Base-by-base conservation (phyloP, 768 basidiomycete genomes). In the Cystofilobasidium macerans region DNA sequence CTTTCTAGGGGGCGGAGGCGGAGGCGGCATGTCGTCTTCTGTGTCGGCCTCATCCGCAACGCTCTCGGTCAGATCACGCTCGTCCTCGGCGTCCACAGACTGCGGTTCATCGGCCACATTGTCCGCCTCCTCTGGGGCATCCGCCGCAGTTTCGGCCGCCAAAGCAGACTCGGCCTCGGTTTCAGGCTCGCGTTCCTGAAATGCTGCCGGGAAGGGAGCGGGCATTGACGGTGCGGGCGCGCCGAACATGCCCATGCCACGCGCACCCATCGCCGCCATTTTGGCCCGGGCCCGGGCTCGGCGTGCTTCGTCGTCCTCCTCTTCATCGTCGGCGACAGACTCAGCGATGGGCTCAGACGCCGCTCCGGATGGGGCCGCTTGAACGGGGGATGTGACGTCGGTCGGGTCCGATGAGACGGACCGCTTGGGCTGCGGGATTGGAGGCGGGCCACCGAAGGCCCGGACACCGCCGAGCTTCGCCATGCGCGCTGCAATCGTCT, bases 401-500 rank as follows among this genome's bases (percentile, higher is more conserved):
- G 28, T 16, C 2, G 51, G 51, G 6, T 54, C 28, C 28, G 62
- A 57, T 14, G 62, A 38, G 12, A 5, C 28, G 32, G 24, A 38
- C n/a, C 30, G 11, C 42, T 40, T 33, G 40, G 40, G 56, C n/a
- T 24, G 36, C 28, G 36, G 47, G 45, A 40, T 5, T 11, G 43
- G 61, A 24, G 61, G 60, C 24, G 66, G 66, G 36, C 54, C 61
- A 18, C 67, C 62, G 38, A 68, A 68, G 22, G 62, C 38, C 12
- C 67, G 22, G 43, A 94, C 85, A 3, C 88, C 89, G 20, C 92
- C 89, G 0, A 95, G 79, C 72, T 85, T 89, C 0, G 91, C 91
- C 91, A 95, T 93, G n/a, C 92, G 82, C 65, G 94, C 90, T 0
- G 91, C 89, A 42, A 95, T 88, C 1, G 87, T 87, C 35, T 80